Base-by-base conservation (phyloP, 2,329 filamentous ascomycete species). In the Ophiocordyceps unilateralis region DNA sequence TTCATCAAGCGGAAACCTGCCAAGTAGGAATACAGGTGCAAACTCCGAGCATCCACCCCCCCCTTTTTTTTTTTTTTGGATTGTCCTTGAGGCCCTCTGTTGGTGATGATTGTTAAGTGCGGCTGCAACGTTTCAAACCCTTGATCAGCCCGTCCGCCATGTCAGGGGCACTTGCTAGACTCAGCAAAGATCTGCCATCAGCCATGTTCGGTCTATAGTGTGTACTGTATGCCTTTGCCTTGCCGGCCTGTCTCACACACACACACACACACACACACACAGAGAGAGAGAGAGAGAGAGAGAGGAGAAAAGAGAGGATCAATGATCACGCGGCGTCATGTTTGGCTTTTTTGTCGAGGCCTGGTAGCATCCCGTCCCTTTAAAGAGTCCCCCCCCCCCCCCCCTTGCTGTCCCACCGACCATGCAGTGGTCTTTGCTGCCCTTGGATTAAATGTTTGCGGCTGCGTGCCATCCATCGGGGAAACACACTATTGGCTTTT, bases 141-240 rank as follows among this genome's bases (percentile, higher is more conserved):
- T 36, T 21, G 36, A 39, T 22, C 36, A 14, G 36, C 36, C 36
- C n/a, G n/a, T n/a, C n/a, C n/a, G n/a, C n/a, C n/a, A n/a, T n/a
- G 19, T 39, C 20, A 23, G 43, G 44, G 41, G 44, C 39, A 26
- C 34, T 38, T 28, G 22, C 42, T 21, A 23, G 28, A 44, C 23
- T 15, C 37, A 32, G 42, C 42, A 46, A 28, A 42, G 44, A 44
- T 44, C 39, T 17, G 38, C 17, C 32, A 11, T 36, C 32, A 19
- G 32, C 19, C 32, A 19, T 34, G 32, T 17, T 6, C 15, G 9
- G 17, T 5, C 32, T 7, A n/a, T 34, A 34, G n/a, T 36, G 19
- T 19, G 5, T 17, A 36, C 14, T 3, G 12, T 11, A 26, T 11
- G 24, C 24, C 30, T 32, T n/a, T n/a, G n/a, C n/a, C n/a, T n/a